Base-by-base conservation (phyloP, 352 stramenopile genomes). In the Globisporangium rhizosaccharum region DNA sequence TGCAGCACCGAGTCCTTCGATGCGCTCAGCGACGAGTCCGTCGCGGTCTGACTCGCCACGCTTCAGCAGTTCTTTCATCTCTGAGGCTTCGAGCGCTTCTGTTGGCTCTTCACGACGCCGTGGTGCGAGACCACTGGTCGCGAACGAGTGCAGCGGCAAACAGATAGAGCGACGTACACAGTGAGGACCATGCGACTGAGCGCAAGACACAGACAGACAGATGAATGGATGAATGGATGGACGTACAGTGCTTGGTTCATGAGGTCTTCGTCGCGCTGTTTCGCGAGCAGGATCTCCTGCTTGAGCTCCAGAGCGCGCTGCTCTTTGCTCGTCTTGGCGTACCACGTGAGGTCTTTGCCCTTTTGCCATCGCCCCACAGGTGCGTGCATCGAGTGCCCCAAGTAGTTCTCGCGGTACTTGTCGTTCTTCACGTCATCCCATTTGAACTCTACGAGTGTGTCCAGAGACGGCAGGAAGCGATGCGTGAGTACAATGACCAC, bases 391-490 rank as follows among this genome's bases (percentile, higher is more conserved):
- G 85, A 96, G 63, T 96, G 80, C 23, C 90, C 90, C 36, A 97
- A 53, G 63, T 97, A 97, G 62, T 96, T 95, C 55, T 97, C 90
- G 25, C 90, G 79, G 62, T 97, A 92, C 69, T 96, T 94, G 71
- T 97, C 90, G 57, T 86, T 90, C 78, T 96, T 97, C 26, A 97
- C 90, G 68, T 97, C 90, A 28, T 97, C 90, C 88, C 90, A 97
- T 59, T 95, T 96, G 67, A 97, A 97, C 51, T 96, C 85, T 92
- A 50, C 11, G 33, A 37, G 33, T 11, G 33, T 11, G 9, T 10
- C 2, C 44, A 26, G 28, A 56, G 23, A 47, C 11, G 25, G 6
- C 14, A 18, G 47, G 5, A 8, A 49, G 30, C 20, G 17, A 45
- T 46, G 41, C 14, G 41, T 46, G 41, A 46, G 41, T 46, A 12